phyloP scores from a whole-genome alignment of 1,284 basidiomycete genomes.

The Pseudozyma tsukubaensis region DNA sequence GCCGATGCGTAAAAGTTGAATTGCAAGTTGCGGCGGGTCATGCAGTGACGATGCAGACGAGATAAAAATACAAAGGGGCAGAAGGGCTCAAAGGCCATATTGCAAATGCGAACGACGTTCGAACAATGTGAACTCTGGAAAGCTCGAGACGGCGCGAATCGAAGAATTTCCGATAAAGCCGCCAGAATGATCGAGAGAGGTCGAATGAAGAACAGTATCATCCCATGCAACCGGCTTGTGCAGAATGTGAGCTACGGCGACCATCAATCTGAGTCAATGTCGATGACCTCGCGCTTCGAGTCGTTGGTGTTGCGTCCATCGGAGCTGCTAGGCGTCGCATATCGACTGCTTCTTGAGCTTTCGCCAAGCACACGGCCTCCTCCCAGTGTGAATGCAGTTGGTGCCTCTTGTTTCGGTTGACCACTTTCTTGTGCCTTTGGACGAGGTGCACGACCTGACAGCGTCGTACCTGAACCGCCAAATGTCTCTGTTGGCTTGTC shows the following conservation, averaged over 20 bases:
- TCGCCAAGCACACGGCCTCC: conserved; percentile 34
- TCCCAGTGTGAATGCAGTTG: conserved; percentile 32
- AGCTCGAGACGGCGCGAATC: no score
- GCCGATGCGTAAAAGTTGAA: conserved; percentile 12
- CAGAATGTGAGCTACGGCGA: no score
- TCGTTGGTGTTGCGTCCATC: conserved; percentile 36
- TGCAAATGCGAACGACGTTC: not conserved
- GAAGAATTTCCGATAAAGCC: no score
- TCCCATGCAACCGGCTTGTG: no score
- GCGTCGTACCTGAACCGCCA: conserved; percentile 25
- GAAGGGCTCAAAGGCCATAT: not conserved
- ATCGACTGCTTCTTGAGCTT: conserved; percentile 41
- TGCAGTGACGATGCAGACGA: not conserved
- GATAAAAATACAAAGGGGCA: conserved; percentile 8
- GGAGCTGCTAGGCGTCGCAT: conserved; percentile 32
- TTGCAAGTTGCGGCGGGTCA: not conserved
- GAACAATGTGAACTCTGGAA: not conserved
- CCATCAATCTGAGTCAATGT: conserved; percentile 59
- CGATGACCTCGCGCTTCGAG: conserved; percentile 48
- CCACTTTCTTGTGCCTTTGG: conserved; percentile 21
- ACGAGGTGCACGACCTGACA: conserved; percentile 40
- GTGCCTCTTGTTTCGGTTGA: conserved; percentile 17
- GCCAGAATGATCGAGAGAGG: no score
- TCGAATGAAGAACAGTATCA: no score
- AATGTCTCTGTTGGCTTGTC: conserved; percentile 26